Evolutionary conservation across 768 basidiomycete species (phyloP).

Genomic region (Crepidotus variabilis): DNA sequence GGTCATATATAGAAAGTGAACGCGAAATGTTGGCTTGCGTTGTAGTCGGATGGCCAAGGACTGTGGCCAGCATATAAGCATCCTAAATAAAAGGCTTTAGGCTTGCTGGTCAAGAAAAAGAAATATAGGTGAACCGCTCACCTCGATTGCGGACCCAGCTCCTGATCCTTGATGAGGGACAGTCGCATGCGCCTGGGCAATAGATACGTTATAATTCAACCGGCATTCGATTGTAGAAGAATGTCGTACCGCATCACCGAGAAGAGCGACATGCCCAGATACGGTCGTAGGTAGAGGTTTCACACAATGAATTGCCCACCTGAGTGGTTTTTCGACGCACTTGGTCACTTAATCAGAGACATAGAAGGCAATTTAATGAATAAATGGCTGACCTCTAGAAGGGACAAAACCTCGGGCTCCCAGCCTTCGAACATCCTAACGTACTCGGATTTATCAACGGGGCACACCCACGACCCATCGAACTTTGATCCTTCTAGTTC

Average conservation of each 20-base stretch:
- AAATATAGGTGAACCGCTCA: constrained; percentile 20
- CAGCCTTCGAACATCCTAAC: constrained; percentile 42
- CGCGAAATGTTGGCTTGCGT: constrained; percentile 35
- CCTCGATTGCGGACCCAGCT: constrained; percentile 58
- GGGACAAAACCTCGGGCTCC: constrained; percentile 56
- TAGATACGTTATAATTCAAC: constrained; percentile 4
- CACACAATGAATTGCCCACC: constrained; percentile 65
- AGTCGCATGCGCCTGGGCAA: constrained; percentile 47
- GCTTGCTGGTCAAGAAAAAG: constrained; percentile 21
- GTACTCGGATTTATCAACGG: constrained; percentile 42
- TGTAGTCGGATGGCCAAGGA: constrained; percentile 41
- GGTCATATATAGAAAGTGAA: constrained; percentile 45
- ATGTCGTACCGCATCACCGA: constrained; percentile 47
- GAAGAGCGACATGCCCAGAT: constrained; percentile 42
- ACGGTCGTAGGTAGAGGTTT: constrained; percentile 48
- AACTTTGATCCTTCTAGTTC: constrained; percentile 50
- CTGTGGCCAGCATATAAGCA: constrained; percentile 39
- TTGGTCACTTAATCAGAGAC: constrained; percentile 19
- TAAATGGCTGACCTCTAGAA: constrained; percentile 44
- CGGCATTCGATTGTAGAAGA: neutral
- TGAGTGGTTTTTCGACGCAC: constrained; percentile 48
- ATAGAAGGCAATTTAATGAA: constrained; percentile 1
- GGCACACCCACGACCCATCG: constrained; percentile 48
- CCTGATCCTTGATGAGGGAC: constrained; percentile 54
- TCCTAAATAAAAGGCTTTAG: constrained; percentile 39